Evolutionary conservation across 148 eudicot genomes (phyloP).

Genomic region (Talinum fruticosum): DNA sequence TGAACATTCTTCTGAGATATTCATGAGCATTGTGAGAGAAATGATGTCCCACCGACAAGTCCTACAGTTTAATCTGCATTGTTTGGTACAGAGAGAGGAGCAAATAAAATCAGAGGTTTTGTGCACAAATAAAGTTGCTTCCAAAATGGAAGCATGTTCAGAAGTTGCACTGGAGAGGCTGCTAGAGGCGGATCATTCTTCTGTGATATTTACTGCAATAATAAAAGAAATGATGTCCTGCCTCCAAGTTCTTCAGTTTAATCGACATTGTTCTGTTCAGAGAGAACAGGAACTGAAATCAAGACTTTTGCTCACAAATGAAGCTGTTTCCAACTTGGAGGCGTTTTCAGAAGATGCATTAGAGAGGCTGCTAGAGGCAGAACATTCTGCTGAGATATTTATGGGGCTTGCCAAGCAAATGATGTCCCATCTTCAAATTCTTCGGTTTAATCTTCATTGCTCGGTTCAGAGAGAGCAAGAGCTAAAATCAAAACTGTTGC

Average conservation of each 20-base stretch:
- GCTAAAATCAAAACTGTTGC: slow-evolving; percentile 47
- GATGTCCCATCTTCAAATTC: slow-evolving; percentile 42
- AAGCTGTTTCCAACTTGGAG: slow-evolving; percentile 53
- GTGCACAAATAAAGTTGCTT: slow-evolving; percentile 46
- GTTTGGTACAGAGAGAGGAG: slow-evolving; percentile 58
- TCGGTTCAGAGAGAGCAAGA: slow-evolving; percentile 63
- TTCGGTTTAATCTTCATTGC: slow-evolving; percentile 45
- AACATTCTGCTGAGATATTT: slow-evolving; percentile 63
- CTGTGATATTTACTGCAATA: slow-evolving; percentile 58
- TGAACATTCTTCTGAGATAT: slow-evolving; percentile 65
- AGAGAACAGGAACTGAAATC: slow-evolving; percentile 66
- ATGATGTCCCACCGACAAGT: slow-evolving; percentile 44
- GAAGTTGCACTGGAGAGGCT: slow-evolving; percentile 69
- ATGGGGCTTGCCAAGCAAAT: slow-evolving; percentile 66
- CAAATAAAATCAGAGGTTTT: slow-evolving; percentile 51
- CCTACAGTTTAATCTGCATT: slow-evolving; percentile 42
- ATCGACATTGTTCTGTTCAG: slow-evolving; percentile 39
- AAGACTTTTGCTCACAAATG: slow-evolving; percentile 52
- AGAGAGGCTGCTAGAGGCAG: slow-evolving; percentile 72
- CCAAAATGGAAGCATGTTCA: slow-evolving; percentile 58
- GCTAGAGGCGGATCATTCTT: slow-evolving; percentile 72
- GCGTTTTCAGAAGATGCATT: slow-evolving; percentile 63
- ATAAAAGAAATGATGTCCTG: slow-evolving; percentile 57
- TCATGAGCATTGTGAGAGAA: slow-evolving; percentile 64
- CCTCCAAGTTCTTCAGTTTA: slow-evolving; percentile 47